phyloP scores from a whole-genome alignment of 805 yeast genomes.

The Candida glaebosa region DNA sequence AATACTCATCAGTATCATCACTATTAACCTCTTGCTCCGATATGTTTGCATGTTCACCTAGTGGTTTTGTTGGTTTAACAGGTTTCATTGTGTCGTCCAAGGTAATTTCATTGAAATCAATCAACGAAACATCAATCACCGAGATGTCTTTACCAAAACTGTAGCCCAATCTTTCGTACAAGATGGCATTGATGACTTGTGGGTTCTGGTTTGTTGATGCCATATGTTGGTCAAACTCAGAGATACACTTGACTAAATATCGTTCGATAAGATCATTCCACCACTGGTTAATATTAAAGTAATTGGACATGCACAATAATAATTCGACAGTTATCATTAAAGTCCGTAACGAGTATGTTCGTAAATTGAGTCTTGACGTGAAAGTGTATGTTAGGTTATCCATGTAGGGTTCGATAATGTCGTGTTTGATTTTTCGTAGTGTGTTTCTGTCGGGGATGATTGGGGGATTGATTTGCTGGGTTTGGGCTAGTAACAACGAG shows the following conservation, averaged over 20 bases:
- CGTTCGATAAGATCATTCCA: constrained; percentile 42
- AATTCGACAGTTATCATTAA: constrained; percentile 67
- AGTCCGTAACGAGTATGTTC: constrained; percentile 68
- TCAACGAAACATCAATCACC: constrained; percentile 17
- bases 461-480: constrained; percentile 36
- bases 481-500: constrained; percentile 61
- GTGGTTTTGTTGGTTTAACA: background rate
- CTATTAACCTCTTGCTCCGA: constrained; percentile 3
- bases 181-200: constrained; percentile 42
- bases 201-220: constrained; percentile 37
- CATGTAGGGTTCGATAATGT: constrained; percentile 54
- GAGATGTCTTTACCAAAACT: constrained; percentile 45
- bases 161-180: constrained; percentile 40
- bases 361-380: constrained; percentile 64
- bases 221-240: constrained; percentile 43
- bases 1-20: constrained; percentile 27
- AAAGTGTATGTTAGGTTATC: constrained; percentile 76
- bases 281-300: constrained; percentile 42
- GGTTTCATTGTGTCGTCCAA: background rate
- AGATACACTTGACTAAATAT: constrained; percentile 45
- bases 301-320: constrained; percentile 46
- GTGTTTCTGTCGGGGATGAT: constrained; percentile 35
- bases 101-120: constrained; percentile 2
- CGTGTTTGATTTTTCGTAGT: constrained; percentile 47
- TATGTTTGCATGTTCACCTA: constrained; percentile 7